Conservation (phyloP, 768 basidiomycete species). For the Tylopilus sp. region DNA sequence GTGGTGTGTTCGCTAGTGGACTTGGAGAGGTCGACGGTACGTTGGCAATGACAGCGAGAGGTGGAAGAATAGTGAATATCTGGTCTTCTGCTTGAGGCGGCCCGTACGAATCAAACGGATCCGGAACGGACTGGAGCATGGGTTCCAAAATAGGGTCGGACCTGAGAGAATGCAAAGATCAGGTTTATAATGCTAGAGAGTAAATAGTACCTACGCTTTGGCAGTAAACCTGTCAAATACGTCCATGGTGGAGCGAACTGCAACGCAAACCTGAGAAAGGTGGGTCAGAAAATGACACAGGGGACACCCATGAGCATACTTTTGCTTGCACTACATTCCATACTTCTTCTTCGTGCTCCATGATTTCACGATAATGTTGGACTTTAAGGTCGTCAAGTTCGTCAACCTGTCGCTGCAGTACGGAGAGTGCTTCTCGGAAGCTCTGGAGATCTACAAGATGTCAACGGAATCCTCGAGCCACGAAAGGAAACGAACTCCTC, state of each 20-base stretch:
- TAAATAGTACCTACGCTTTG: conserved; percentile 63
- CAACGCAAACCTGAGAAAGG: conserved; percentile 61
- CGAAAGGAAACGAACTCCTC: conserved; percentile 56
- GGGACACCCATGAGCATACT: conserved; percentile 36
- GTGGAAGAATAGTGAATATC: conserved; percentile 90
- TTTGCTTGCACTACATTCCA: conserved; percentile 91
- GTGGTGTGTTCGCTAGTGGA: conserved; percentile 48
- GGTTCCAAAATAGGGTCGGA: conserved; percentile 90
- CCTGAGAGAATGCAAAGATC: conserved; percentile 34
- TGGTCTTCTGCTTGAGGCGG: conserved; percentile 85
- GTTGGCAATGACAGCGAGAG: conserved; percentile 72
- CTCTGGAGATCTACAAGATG: conserved; percentile 71
- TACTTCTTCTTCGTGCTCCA: conserved; percentile 93
- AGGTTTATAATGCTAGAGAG: conserved; percentile 3
- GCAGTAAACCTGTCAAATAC: conserved; percentile 84
- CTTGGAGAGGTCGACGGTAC: conserved; percentile 57
- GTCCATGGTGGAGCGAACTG: conserved; percentile 88
- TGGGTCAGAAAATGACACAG: conserved; percentile 11
- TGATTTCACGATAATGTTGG: conserved; percentile 82
- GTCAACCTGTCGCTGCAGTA: conserved; percentile 86
- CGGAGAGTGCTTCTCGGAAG: conserved; percentile 77
- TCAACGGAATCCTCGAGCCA: conserved; percentile 7
- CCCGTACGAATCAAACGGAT: conserved; percentile 91
- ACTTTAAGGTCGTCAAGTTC: conserved; percentile 85
- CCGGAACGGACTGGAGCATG: conserved; percentile 85